A percentile compares a stretch with the other conserved stretches of the same genome.
phyloP scores from a whole-genome alignment of 257 asterid genomes.

The Ligustrum vulgare region DNA sequence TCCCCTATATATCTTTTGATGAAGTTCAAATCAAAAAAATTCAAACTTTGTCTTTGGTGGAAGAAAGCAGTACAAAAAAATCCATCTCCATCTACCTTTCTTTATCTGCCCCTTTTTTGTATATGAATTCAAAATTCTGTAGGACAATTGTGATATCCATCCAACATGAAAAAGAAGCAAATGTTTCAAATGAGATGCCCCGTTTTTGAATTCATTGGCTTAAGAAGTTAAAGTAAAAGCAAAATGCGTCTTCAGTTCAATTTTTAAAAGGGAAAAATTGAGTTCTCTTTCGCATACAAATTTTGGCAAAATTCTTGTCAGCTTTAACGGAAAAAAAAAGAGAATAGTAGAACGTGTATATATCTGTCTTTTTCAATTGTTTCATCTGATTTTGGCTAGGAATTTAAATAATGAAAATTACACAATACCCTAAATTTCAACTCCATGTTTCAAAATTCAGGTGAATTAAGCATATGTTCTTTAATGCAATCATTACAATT shows the following conservation, averaged over 20 bases:
- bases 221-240: neutral
- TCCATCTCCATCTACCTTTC: neutral
- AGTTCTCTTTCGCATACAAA: constrained; percentile 3
- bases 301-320: neutral
- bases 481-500: too few species aligned
- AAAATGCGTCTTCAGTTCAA: neutral
- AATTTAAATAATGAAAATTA: too few species aligned
- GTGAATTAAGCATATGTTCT: too few species aligned
- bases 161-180: neutral
- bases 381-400: too few species aligned
- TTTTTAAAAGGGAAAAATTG: constrained; percentile 2
- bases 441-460: too few species aligned
- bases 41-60: neutral
- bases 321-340: neutral
- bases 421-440: too few species aligned
- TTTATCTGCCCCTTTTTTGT: neutral
- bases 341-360: too few species aligned
- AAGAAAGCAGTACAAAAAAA: neutral
- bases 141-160: neutral
- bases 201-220: neutral
- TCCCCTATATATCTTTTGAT: too few species aligned
- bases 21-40: too few species aligned
- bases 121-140: neutral
- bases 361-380: too few species aligned
- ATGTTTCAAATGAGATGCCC: neutral